These are phyloP conservation scores for Zymoseptoria tritici DNA, from an alignment of 2,329 filamentous ascomycete species.

Conservation along the genomic window DNA sequence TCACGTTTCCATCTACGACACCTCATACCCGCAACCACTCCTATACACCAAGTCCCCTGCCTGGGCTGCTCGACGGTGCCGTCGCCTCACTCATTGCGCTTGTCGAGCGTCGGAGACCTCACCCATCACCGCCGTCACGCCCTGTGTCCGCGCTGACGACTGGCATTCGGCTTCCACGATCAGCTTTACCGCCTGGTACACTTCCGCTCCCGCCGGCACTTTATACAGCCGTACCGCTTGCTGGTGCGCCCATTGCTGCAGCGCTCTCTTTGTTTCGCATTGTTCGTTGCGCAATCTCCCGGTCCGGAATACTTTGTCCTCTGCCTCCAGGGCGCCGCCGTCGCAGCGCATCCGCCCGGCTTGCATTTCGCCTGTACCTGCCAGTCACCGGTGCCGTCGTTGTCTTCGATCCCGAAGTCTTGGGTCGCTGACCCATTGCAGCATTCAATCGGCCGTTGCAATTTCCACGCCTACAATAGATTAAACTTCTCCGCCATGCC, in stretches of 20 bases:
- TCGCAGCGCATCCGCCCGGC: background rate
- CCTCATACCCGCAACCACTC: background rate
- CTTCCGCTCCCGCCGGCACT: background rate
- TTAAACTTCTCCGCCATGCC: conserved; percentile 18
- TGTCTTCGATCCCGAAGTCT: conserved; percentile 13
- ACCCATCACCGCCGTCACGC: background rate
- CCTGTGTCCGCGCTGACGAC: background rate
- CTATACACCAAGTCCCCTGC: background rate
- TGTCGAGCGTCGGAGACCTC: background rate
- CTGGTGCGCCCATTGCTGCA: background rate
- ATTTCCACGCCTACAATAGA: conserved; percentile 1
- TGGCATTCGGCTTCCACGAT: background rate
- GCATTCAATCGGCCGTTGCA: conserved; percentile 12
- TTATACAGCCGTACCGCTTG: background rate
- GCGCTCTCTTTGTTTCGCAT: background rate
- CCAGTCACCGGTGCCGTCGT: conserved; percentile 6
- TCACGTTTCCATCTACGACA: background rate
- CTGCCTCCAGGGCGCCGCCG: background rate
- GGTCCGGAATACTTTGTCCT: background rate
- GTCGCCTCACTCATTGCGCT: background rate
- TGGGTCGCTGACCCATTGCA: conserved; percentile 16
- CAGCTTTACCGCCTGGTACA: background rate
- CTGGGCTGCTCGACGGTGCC: background rate
- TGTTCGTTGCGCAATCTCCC: background rate
- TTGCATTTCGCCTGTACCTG: background rate